Evolutionary conservation across 2,329 filamentous ascomycete genomes (phyloP).

Genomic region (Beauveria rudraprayagi): DNA sequence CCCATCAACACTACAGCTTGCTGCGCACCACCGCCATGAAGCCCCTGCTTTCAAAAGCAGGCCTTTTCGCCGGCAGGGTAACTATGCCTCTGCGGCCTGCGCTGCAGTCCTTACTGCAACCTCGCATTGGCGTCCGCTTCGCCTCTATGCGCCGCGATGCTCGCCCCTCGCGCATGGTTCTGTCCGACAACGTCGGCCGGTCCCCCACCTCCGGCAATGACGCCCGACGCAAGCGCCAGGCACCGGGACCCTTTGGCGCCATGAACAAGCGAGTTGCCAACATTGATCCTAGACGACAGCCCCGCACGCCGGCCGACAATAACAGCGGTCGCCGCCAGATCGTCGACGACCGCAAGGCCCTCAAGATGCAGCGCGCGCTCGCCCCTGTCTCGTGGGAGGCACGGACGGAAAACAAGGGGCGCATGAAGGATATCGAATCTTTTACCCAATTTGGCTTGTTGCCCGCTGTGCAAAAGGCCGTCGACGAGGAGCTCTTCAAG

Average conservation of each 20-base stretch:
- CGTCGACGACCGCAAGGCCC: constrained; percentile 53
- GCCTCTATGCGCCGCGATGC: constrained; percentile 1
- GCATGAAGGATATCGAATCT: constrained; percentile 49
- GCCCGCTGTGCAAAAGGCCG: constrained; percentile 60
- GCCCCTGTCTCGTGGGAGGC: constrained; percentile 56
- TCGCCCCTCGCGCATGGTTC: constrained; percentile 44
- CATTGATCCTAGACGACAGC: constrained; percentile 20
- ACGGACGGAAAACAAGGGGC: constrained; percentile 48
- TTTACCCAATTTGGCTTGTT: constrained; percentile 78
- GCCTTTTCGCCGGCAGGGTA: not conserved
- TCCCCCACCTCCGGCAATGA: constrained; percentile 26
- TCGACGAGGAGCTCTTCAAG: constrained; percentile 65
- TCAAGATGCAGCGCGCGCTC: constrained; percentile 88
- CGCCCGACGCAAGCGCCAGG: constrained; percentile 28
- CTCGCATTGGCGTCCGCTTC: not conserved
- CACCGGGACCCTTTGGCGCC: constrained; percentile 43
- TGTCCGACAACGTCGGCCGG: constrained; percentile 45
- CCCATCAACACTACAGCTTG: not conserved
- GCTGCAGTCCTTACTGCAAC: not conserved
- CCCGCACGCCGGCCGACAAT: constrained; percentile 15
- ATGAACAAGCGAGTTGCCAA: constrained; percentile 49
- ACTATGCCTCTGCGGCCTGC: not conserved
- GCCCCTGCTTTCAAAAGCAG: not conserved
- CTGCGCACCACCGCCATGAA: constrained; percentile 2
- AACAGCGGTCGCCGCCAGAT: constrained; percentile 25